These are phyloP conservation scores for Cladosporium sp. DNA, from an alignment of 2,329 filamentous ascomycete genomes.

Conservation along the genomic window DNA sequence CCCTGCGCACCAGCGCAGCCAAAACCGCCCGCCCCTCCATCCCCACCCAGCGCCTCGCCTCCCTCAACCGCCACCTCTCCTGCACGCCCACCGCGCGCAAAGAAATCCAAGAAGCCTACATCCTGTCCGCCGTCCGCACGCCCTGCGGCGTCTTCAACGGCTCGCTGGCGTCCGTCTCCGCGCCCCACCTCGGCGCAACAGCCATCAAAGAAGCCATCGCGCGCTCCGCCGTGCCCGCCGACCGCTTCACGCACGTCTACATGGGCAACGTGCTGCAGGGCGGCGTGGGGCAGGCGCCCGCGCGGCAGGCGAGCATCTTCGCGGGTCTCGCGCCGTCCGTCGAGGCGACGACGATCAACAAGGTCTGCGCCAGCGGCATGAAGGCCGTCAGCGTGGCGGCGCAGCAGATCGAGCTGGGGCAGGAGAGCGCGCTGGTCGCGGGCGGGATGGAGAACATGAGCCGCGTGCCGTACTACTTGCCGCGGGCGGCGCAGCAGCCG, in stretches of 20 bases:
- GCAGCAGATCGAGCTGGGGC: conserved; percentile 87
- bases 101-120: conserved; percentile 87
- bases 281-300: conserved; percentile 79
- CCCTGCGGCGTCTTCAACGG: conserved; percentile 97
- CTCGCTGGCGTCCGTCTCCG: conserved; percentile 73
- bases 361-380: conserved; percentile 91
- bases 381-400: conserved; percentile 88
- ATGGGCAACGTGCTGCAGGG: conserved; percentile 94
- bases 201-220: conserved; percentile 87
- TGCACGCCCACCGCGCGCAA: conserved; percentile 43
- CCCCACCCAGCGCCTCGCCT: conserved; percentile 1
- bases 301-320: conserved; percentile 83
- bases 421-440: conserved; percentile 81
- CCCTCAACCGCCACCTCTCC: conserved; percentile 39
- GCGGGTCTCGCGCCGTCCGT: conserved; percentile 74
- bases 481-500: conserved; percentile 72
- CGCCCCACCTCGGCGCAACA: conserved; percentile 79
- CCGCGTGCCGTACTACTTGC: conserved; percentile 82
- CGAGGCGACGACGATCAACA: conserved; percentile 92
- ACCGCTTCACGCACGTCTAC: conserved; percentile 85
- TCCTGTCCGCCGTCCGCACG: conserved; percentile 81
- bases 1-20: conserved; percentile 3
- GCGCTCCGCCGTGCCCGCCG: conserved; percentile 74
- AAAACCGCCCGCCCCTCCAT: conserved; percentile 4
- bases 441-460: conserved; percentile 99